A percentile compares a stretch with the other conserved stretches of the same genome.
Conservation (phyloP, 2,329 filamentous ascomycete genomes). For the Colletotrichum zoysiae region DNA sequence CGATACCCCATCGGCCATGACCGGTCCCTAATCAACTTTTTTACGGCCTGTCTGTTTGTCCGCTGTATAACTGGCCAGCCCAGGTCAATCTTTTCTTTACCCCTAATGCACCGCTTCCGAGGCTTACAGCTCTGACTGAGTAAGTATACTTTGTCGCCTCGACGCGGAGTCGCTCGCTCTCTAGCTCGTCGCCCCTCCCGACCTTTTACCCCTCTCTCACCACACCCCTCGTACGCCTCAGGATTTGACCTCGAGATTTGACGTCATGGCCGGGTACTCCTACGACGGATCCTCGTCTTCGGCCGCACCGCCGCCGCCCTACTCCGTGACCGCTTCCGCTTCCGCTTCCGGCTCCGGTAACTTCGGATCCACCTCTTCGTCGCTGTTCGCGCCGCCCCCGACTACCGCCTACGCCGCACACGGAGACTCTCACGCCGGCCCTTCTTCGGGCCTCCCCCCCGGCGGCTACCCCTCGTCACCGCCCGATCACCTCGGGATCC, state of each 20-base stretch:
- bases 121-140: constrained; percentile 2
- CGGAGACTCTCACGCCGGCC: constrained; percentile 3
- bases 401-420: constrained; percentile 1
- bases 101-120: background rate
- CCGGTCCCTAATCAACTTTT: background rate
- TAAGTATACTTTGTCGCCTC: background rate
- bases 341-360: constrained; percentile 33
- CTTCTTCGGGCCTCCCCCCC: constrained; percentile 5
- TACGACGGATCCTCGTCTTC: constrained; percentile 34
- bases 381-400: constrained; percentile 28
- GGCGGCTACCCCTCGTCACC: constrained; percentile 7
- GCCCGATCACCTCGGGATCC: background rate
- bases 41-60: background rate
- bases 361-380: constrained; percentile 34
- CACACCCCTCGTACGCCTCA: background rate
- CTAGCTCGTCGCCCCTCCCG: background rate
- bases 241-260: constrained; percentile 1
- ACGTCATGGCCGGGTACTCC: constrained; percentile 35
- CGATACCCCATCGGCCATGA: constrained; percentile 7
- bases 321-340: constrained; percentile 37
- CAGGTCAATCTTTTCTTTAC: background rate
- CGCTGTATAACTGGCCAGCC: background rate
- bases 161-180: background rate
- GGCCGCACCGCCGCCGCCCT: constrained; percentile 37
- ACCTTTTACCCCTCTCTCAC: background rate